phyloP scores from a whole-genome alignment of 768 basidiomycete genomes.

The Lentinula lateritia region DNA sequence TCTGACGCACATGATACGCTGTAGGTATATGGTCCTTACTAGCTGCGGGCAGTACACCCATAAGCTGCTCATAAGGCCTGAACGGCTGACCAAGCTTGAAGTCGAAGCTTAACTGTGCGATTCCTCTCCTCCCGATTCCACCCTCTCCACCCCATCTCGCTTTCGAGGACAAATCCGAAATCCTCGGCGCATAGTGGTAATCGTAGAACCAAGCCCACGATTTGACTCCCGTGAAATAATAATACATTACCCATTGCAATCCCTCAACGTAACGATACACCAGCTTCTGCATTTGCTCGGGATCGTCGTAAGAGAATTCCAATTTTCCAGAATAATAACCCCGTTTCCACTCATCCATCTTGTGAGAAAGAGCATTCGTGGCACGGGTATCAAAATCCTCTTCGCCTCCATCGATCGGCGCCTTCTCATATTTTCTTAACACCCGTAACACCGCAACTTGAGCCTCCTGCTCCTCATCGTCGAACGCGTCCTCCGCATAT shows the following conservation, averaged over 20 bases:
- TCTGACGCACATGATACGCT: conserved; percentile 67
- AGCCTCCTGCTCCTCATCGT: conserved; percentile 65
- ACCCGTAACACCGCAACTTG: conserved; percentile 74
- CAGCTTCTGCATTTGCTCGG: conserved; percentile 63
- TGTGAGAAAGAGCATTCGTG: conserved; percentile 66
- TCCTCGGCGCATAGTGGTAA: conserved; percentile 96
- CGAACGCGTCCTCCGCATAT: conserved; percentile 49
- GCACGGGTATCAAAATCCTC: conserved; percentile 77
- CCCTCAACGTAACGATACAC: conserved; percentile 86
- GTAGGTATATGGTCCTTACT: conserved; percentile 83
- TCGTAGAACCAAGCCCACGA: conserved; percentile 99
- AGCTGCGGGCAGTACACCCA: conserved; percentile 94
- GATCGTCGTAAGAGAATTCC: conserved; percentile 69
- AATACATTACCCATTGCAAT: conserved; percentile 98
- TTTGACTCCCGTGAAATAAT: conserved; percentile 95
- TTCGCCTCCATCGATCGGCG: conserved; percentile 68
- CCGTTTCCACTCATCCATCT: conserved; percentile 92
- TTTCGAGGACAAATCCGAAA: conserved; percentile 61
- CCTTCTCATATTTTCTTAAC: conserved; percentile 82
- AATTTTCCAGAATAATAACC: conserved; percentile 91
- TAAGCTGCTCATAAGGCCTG: conserved; percentile 90
- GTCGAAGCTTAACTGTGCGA: conserved; percentile 77
- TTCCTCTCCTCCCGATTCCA: conserved; percentile 20
- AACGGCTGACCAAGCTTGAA: conserved; percentile 90
- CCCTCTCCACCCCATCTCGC: conserved; percentile 1